Evolutionary conservation across 2,329 filamentous ascomycete genomes (phyloP).

Genomic region (Venturia effusa): DNA sequence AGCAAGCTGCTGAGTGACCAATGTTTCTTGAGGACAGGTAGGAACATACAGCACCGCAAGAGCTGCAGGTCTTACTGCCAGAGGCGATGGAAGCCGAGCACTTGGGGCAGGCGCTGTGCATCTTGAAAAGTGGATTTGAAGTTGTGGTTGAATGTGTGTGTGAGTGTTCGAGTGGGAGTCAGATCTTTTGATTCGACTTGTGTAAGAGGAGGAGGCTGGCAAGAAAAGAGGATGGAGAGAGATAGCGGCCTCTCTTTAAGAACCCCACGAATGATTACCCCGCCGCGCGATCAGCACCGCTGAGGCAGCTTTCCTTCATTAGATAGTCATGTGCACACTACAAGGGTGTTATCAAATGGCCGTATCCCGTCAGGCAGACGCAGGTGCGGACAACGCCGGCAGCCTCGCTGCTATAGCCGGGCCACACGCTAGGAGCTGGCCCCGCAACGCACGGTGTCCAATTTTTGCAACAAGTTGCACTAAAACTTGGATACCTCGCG

Average conservation of each 20-base stretch:
- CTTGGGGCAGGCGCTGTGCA: conserved; percentile 25
- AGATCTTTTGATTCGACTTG: background rate
- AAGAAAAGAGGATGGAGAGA: background rate
- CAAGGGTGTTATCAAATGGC: background rate
- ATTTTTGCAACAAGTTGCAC: too few species aligned
- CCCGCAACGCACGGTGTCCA: too few species aligned
- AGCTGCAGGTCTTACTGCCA: conserved; percentile 25
- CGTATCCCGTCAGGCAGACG: background rate
- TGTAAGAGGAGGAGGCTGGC: background rate
- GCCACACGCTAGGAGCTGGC: background rate
- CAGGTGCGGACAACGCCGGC: background rate
- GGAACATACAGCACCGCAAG: conserved; percentile 20
- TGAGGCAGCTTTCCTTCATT: background rate
- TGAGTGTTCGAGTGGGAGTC: background rate
- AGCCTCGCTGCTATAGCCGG: background rate
- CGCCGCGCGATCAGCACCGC: background rate
- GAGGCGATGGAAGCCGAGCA: conserved; percentile 24
- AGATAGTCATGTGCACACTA: background rate
- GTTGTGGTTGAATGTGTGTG: background rate
- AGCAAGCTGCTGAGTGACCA: background rate
- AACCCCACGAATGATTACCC: background rate
- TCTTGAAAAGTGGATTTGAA: background rate
- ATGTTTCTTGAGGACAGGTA: background rate
- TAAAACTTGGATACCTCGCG: too few species aligned
- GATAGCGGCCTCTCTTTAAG: background rate